Evolutionary conservation across 2,329 filamentous ascomycete species (phyloP).

Genomic region (Plectosphaerella cucumerina): DNA sequence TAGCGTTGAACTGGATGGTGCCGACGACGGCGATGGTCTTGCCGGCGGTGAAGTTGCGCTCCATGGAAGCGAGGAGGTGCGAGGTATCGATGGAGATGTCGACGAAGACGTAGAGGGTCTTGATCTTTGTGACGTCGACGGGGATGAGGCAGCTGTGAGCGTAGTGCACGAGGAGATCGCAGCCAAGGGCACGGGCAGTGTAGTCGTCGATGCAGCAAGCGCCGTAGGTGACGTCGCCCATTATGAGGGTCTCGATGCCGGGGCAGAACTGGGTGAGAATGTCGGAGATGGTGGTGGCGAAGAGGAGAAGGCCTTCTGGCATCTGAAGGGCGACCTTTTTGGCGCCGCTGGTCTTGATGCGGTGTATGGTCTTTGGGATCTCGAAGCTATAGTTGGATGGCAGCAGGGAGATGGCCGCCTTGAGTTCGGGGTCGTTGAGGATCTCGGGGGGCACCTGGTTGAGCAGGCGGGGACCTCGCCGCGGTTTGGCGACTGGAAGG

Average conservation of each 20-base stretch:
- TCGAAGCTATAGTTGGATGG: constrained; percentile 98
- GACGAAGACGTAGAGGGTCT: constrained; percentile 96
- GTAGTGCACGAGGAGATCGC: constrained; percentile 93
- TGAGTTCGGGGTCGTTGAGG: constrained; percentile 77
- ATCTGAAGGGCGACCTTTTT: constrained; percentile 92
- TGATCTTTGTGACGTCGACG: constrained; percentile 93
- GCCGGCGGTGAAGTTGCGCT: constrained; percentile 79
- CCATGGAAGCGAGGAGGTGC: constrained; percentile 81
- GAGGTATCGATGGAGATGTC: constrained; percentile 92
- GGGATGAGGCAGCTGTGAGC: constrained; percentile 96
- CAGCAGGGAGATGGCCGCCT: constrained; percentile 79
- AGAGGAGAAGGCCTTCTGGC: constrained; percentile 90
- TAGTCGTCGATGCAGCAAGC: constrained; percentile 99
- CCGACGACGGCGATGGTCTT: constrained; percentile 92
- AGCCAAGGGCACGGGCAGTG: constrained; percentile 88
- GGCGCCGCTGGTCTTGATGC: constrained; percentile 74
- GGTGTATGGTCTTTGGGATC: constrained; percentile 95
- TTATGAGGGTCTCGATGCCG: constrained; percentile 88
- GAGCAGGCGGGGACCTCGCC: constrained; percentile 72
- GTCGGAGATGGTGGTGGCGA: constrained; percentile 96
- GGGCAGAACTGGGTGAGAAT: constrained; percentile 94
- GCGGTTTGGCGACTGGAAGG: constrained; percentile 56
- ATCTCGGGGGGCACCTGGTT: constrained; percentile 91
- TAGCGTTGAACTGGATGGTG: constrained; percentile 98
- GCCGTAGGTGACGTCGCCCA: constrained; percentile 98